Conservation (phyloP, 2,329 filamentous ascomycete genomes). For the Neofusicoccum parvum region DNA sequence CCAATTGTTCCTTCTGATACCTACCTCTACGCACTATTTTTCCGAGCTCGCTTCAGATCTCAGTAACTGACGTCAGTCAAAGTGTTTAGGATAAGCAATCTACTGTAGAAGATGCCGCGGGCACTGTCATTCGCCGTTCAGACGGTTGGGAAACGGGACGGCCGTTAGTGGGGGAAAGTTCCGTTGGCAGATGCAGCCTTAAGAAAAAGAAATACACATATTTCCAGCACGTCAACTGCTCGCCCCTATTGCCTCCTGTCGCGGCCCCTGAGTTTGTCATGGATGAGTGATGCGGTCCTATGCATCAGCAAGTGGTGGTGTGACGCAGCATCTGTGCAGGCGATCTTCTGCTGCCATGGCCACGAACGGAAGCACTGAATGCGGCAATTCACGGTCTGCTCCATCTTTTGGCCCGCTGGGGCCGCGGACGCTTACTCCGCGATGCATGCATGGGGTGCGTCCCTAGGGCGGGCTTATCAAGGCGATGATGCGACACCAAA, state of each 20-base stretch:
- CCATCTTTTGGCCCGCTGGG: background rate
- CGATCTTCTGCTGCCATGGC: background rate
- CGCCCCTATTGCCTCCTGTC: background rate
- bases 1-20: slow-evolving; percentile 23
- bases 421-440: background rate
- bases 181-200: background rate
- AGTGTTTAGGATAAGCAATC: slow-evolving; percentile 1
- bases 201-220: background rate
- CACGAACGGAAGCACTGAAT: background rate
- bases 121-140: background rate
- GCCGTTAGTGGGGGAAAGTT: background rate
- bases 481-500: background rate
- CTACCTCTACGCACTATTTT: background rate
- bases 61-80: background rate
- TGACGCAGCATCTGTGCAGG: slow-evolving; percentile 6
- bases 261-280: background rate
- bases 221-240: background rate
- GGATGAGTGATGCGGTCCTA: too few species aligned
- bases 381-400: background rate
- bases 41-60: background rate
- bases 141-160: background rate
- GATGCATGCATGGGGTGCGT: background rate
- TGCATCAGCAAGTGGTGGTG: slow-evolving; percentile 5
- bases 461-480: background rate
- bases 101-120: background rate